Evolutionary conservation across 176 grass and related monocot species (phyloP).

Genomic region (Neostapfia colusana): DNA sequence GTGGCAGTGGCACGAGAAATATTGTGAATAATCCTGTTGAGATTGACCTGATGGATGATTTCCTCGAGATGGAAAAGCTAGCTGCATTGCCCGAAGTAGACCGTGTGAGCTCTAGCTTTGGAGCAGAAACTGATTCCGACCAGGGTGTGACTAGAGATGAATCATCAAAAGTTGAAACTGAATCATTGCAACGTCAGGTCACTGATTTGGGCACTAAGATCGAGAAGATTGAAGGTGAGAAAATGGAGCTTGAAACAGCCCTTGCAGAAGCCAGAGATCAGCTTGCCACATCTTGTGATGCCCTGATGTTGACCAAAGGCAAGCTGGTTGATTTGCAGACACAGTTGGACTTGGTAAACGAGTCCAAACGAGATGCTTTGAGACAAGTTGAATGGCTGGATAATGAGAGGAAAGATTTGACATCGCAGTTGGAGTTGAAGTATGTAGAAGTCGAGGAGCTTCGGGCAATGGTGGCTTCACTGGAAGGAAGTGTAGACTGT

Average conservation of each 20-base stretch:
- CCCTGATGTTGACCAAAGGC: constrained; percentile 45
- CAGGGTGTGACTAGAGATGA: constrained; percentile 38
- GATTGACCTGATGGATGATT: constrained; percentile 98
- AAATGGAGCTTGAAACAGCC: constrained; percentile 53
- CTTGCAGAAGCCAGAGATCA: constrained; percentile 61
- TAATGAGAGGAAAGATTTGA: constrained; percentile 55
- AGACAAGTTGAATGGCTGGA: constrained; percentile 47
- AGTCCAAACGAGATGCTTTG: constrained; percentile 50
- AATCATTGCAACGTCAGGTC: constrained; percentile 41
- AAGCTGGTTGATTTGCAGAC: constrained; percentile 67
- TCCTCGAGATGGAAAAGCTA: constrained; percentile 95
- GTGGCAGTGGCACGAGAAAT: constrained; percentile 46
- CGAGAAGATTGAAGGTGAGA: constrained; percentile 66
- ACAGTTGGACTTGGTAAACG: constrained; percentile 55
- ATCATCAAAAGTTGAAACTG: constrained; percentile 47
- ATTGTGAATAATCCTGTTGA: constrained; percentile 53
- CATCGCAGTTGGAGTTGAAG: constrained; percentile 57
- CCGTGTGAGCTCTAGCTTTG: constrained; percentile 38
- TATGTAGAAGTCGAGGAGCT: constrained; percentile 53
- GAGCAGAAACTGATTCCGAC: constrained; percentile 57
- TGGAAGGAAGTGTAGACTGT: constrained; percentile 50
- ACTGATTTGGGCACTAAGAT: constrained; percentile 50
- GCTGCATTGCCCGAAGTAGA: constrained; percentile 64
- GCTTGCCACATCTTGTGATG: constrained; percentile 49
- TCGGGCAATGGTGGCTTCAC: constrained; percentile 34